Base-by-base conservation (phyloP, 2,329 filamentous ascomycete genomes). In the Trichoderma sp. region DNA sequence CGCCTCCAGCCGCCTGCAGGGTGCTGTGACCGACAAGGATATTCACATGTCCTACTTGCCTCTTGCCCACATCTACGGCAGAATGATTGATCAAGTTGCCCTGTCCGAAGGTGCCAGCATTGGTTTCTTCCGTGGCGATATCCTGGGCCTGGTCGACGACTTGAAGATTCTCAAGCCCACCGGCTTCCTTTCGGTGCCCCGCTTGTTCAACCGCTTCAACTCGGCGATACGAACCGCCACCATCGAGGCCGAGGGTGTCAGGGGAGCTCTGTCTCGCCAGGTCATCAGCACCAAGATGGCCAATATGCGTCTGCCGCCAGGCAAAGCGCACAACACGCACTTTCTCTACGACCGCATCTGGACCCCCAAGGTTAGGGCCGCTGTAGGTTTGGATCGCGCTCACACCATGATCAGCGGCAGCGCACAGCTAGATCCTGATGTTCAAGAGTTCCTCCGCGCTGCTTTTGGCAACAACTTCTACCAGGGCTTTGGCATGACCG, bases 91-190 rank as follows among this genome's bases (percentile, higher is more conserved):
- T 77, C 91, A 96, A 77, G 83, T 84, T 4, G 86, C 88, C 15
- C 83, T 97, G 17, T 87, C 90, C 74, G 84, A 87, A 63, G 94
- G 93, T 65, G 87, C 87, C 37, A 82, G 87, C 9, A 89, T 97
- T 73, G 95, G 94, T 13, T 99, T 94, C 79, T 99, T 97, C 86
- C 92, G 95, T 73, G 95, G 95, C 65, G 93, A 97, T 76, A 90
- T 97, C 70, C 77, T 91, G 13, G 91, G 92, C 71, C 83, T 99
- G 19, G 89, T 96, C 1, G 95, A 99, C 68, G 95, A 99, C 76
- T 80, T 99, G 81, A 97, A 98, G 83, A 78, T 93, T 45, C 84
- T 99, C 67, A 88, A 89, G 68, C 95, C 95, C 0, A 95, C 91
- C 13, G 86, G 86, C 12, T 93, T 99, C 78, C 89, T 91, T 73